These are phyloP conservation scores for Lumnitzera racemosa DNA, from an alignment of 345 rosid genomes.

Conservation along the genomic window DNA sequence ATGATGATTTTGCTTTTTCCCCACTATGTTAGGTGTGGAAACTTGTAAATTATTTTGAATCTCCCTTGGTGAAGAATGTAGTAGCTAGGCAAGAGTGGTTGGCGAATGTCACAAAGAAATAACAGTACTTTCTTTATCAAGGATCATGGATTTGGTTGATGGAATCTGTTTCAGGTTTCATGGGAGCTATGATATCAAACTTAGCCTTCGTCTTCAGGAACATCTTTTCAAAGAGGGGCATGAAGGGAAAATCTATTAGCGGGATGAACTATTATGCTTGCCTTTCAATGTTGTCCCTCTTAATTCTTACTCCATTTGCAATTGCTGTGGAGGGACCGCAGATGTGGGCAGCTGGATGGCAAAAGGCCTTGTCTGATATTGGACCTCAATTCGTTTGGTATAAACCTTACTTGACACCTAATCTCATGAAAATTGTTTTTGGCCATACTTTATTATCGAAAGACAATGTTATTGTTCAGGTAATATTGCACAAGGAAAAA, in stretches of 20 bases:
- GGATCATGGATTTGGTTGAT: slow-evolving; percentile 12
- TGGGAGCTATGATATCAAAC: slow-evolving; percentile 99
- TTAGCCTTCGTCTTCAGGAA: slow-evolving; percentile 92
- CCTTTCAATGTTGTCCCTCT: slow-evolving; percentile 78
- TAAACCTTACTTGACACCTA: slow-evolving; percentile 20
- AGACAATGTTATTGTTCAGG: too few species aligned
- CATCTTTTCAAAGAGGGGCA: slow-evolving; percentile 92
- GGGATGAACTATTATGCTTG: slow-evolving; percentile 99
- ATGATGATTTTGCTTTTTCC: too few species aligned
- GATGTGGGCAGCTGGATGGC: slow-evolving; percentile 90
- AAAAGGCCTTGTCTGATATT: slow-evolving; percentile 57
- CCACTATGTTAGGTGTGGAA: too few species aligned
- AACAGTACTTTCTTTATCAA: background rate
- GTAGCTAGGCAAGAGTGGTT: too few species aligned
- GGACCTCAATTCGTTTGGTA: slow-evolving; percentile 91
- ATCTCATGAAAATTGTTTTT: slow-evolving; percentile 1
- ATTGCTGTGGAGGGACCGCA: slow-evolving; percentile 96
- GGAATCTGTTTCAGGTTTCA: slow-evolving; percentile 55
- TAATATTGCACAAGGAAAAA: too few species aligned
- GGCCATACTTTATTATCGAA: slow-evolving; percentile 1
- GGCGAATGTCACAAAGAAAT: too few species aligned
- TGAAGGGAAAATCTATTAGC: slow-evolving; percentile 97
- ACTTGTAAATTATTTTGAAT: too few species aligned
- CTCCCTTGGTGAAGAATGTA: too few species aligned
- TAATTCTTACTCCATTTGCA: slow-evolving; percentile 92